Evolutionary conservation across 352 stramenopile genomes (phyloP), one percentile per base, ranked within the genome.

Genomic region (Halophytophthora batemanensis): DNA sequence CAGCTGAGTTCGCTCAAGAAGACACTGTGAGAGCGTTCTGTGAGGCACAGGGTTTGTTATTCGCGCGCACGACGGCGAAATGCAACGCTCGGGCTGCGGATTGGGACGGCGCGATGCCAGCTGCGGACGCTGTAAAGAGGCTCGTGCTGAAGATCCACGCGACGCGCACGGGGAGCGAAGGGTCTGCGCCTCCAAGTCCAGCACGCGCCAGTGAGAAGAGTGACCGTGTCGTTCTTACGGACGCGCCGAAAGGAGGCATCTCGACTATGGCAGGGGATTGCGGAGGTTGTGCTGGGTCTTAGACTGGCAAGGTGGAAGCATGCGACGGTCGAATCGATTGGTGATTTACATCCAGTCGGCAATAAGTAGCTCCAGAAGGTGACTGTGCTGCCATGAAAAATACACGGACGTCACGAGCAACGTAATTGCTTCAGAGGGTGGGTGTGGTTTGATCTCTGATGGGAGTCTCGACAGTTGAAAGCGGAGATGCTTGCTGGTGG

Each of bases 61-160:
- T 92, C 53, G 64, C 69, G 6, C 64, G 77, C 15, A 83, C 79
- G 6, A 74, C 69, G 0, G 79, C 79, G 19, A 90, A 93, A 50
- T 63, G 71, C 52, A 93, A 93, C 50, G 40, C 46, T 1, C 47
- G 43, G 3, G 82, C 75, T 19, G 65, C 59, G 48, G 77, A 84
- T 59, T 93, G 77, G 75, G 69, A 87, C 31, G 38, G 45, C 8
- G 77, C 69, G 0, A 46, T 82, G 36, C 60, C 61, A 42, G 64
- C 86, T 1, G 54, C 60, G 1, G 77, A 89, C 25, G 71, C 77
- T 0, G 56, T 93, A 43, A 74, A 69, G 35, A 58, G 71, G 14
- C 56, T 90, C 35, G 53, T 93, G 17, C 53, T 90, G 8, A 63
- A 65, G 21, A 84, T 93, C 50, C 82, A 93, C 56, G 69, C 64